Conservation (phyloP, 129 eudicot species). For the Tagetes patula region DNA sequence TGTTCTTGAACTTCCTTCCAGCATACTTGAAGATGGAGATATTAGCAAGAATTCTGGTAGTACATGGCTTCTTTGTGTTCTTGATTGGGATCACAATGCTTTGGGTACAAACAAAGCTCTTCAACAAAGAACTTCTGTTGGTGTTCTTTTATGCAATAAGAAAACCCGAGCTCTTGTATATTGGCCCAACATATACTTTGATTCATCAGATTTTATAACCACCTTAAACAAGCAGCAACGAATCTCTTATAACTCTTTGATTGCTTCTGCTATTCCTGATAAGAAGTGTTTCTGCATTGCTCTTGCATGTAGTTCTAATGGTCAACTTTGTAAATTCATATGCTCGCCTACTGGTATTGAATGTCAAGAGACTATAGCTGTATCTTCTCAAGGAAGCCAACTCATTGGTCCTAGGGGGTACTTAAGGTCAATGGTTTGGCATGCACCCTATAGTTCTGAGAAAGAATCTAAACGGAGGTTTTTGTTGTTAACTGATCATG, state of each 20-base stretch:
- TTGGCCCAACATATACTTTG: constrained; percentile 70
- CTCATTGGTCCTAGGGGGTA: constrained; percentile 56
- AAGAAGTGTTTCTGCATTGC: constrained; percentile 55
- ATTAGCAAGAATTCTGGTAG: constrained; percentile 35
- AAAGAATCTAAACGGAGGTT: constrained; percentile 56
- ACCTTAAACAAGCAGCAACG: constrained; percentile 37
- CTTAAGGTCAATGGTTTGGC: constrained; percentile 87
- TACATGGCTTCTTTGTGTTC: constrained; percentile 57
- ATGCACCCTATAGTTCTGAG: constrained; percentile 31
- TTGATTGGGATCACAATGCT: constrained; percentile 55
- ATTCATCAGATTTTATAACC: constrained; percentile 40
- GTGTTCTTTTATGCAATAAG: constrained; percentile 67
- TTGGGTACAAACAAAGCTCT: constrained; percentile 23
- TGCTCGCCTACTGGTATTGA: constrained; percentile 62
- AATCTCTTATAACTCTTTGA: constrained; percentile 62
- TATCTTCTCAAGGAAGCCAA: constrained; percentile 43
- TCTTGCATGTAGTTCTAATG: constrained; percentile 70
- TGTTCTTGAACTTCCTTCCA: constrained; percentile 64
- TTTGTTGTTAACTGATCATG: constrained; percentile 75
- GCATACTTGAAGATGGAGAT: constrained; percentile 47
- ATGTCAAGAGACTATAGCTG: constrained; percentile 33
- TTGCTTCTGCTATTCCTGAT: constrained; percentile 57
- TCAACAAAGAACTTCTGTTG: constrained; percentile 57
- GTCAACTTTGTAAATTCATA: constrained; percentile 70
- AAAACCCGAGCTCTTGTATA: constrained; percentile 54